Evolutionary conservation across 2,329 filamentous ascomycete genomes (phyloP), one percentile per base, ranked within the genome.

Genomic region (Pseudogymnoascus sp.): DNA sequence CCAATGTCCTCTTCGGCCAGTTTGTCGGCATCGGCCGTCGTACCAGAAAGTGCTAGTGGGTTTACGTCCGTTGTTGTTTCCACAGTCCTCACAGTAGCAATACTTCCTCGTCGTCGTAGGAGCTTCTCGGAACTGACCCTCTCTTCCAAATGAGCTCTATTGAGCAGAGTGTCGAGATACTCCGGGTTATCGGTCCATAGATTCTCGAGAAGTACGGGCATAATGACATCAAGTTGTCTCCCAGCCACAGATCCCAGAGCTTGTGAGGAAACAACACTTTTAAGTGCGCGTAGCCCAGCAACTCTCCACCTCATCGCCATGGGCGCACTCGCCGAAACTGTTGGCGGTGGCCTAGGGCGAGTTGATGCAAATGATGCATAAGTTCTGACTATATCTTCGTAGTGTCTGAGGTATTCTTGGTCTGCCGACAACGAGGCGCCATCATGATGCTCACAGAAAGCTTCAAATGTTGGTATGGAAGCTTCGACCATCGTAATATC

Each of bases 401-500:
- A 98, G 68, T 93, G 88, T 61, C 80, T 83, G 36, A 93, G 83
- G 74, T 96, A 96, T 66, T 87, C 85, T 73, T 92, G 89, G 73
- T 98, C 93, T 66, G 90, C 92, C 28, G 92, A 87, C 63, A 98
- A 85, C 7, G 88, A 89, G 36, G 92, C 90, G 65, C 88, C 87
- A 72, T 98, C 93, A 75, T 96, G 92, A 77, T 96, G 85, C 65
- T 87, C 84, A 79, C 93, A 98, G 73, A 97, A 95, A 23, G 88
- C 88, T 71, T 93, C 87, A 74, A 96, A 97, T 3, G 91, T 92
- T 2, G 88, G 85, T 67, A 96, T 83, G 2, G 92, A 95, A 37
- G 93, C 92, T 77, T 98, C 93, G 67, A 96, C 88, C 87, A 98
- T 90, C 69, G 89, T 91, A 68, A 98, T 89, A 75, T 98, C 92